Conservation (phyloP, 306 rosid genomes). For the Amphicarpaea edgeworthii region DNA sequence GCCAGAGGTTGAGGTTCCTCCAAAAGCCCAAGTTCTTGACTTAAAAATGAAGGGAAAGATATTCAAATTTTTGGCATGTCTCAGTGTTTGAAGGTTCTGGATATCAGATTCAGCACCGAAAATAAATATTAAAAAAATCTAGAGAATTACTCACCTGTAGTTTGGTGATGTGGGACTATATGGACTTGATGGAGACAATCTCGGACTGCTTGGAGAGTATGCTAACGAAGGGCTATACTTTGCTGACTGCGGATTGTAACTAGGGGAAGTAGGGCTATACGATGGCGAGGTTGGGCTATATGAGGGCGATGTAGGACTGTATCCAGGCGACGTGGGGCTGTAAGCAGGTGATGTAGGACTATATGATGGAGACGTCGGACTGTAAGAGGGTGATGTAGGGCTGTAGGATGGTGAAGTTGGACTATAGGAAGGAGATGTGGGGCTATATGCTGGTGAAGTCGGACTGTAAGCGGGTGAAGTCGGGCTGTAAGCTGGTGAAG, state of each 20-base stretch:
- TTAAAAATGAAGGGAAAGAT: conserved; percentile 15
- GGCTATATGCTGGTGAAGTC: conserved; percentile 76
- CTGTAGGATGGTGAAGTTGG: conserved; percentile 80
- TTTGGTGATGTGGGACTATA: conserved; percentile 97
- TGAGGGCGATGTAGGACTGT: conserved; percentile 93
- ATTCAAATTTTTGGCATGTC: neutral
- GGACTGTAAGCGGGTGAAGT: conserved; percentile 88
- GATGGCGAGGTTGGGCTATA: conserved; percentile 90
- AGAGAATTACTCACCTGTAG: conserved; percentile 69
- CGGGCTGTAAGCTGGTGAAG: conserved; percentile 79
- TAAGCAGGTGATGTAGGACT: conserved; percentile 92
- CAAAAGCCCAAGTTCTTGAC: conserved; percentile 12
- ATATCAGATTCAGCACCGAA: neutral
- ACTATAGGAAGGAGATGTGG: conserved; percentile 77
- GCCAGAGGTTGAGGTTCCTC: conserved; percentile 25
- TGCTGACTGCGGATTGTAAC: conserved; percentile 93
- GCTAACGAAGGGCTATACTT: conserved; percentile 95
- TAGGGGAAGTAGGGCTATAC: conserved; percentile 95
- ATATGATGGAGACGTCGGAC: conserved; percentile 84
- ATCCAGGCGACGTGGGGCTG: conserved; percentile 84
- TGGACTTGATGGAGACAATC: conserved; percentile 93
- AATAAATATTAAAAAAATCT: conserved; percentile 9
- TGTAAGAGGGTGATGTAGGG: conserved; percentile 80
- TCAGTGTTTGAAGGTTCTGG: neutral
- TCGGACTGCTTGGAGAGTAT: conserved; percentile 96